Evolutionary conservation across 768 basidiomycete species (phyloP), one percentile per base, ranked within the genome.

Genomic region (Termitomyces titanicus): DNA sequence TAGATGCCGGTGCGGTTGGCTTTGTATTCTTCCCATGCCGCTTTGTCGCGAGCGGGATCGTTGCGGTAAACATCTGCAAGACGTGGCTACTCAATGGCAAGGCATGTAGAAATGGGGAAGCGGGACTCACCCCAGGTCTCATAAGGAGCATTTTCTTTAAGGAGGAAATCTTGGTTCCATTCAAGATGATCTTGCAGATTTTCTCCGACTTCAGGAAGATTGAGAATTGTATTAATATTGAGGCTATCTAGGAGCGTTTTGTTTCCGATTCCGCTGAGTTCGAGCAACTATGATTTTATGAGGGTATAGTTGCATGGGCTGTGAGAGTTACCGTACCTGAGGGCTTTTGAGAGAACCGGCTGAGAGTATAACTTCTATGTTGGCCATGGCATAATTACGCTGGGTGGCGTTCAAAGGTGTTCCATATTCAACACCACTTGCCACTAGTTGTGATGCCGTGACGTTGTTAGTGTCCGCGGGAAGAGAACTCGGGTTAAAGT

Each of bases 311-410:
- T 25, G 5, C 25, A 35, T 31, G 11, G n/a, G 24, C 7, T 12
- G 25, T 11, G 27, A 50, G n/a, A n/a, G n/a, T n/a, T n/a, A n/a
- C n/a, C n/a, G 9, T 44, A 44, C 42, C 37, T 53, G 59, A n/a
- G 53, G 54, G 12, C 51, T 49, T 37, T 58, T 56, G 27, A 47
- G 25, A 43, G 57, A 65, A 65, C 74, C 76, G 10, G 74, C 71
- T 24, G 68, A 69, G 7, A 82, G 64, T 45, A 83, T 76, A 40
- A 82, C 78, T 62, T 84, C 82, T 50, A 72, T 73, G 45, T 63
- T 68, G 22, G 76, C 78, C 25, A 67, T 68, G 20, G 74, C 77
- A 17, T 62, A 61, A 56, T 46, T 33, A 6, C 48, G 45, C 12
- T 74, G 70, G 3, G 45, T 62, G 38, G 59, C 45, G 8, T 61